Conservation (phyloP, 306 rosid genomes). For the Citrullus mucosospermus region DNA sequence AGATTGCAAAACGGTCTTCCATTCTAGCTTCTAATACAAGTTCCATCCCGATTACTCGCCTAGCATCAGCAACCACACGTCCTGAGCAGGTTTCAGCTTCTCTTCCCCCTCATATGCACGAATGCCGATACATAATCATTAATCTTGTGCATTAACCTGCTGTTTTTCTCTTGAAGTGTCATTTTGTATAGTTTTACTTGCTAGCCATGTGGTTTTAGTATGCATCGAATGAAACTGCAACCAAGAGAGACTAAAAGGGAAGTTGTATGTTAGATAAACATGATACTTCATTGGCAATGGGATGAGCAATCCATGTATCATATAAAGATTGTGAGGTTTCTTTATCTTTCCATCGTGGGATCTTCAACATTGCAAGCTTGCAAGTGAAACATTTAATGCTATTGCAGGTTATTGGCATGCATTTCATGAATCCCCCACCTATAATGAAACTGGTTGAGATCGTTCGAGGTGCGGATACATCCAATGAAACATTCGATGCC, state of each 20-base stretch:
- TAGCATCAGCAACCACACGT: constrained; percentile 56
- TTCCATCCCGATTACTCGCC: constrained; percentile 80
- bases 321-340: too few relatives aligned
- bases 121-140: background rate
- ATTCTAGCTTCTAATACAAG: constrained; percentile 95
- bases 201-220: background rate
- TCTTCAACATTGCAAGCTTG: too few relatives aligned
- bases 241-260: too few relatives aligned
- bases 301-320: too few relatives aligned
- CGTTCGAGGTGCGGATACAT: constrained; percentile 70
- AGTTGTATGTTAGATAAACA: too few relatives aligned
- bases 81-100: constrained; percentile 40
- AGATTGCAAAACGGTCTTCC: constrained; percentile 45
- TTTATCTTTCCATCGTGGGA: too few relatives aligned
- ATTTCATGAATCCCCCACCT: constrained; percentile 96
- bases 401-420: constrained; percentile 87
- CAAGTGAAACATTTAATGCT: background rate
- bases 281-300: too few relatives aligned
- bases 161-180: background rate
- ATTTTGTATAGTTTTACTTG: background rate
- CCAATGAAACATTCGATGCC: constrained; percentile 49
- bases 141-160: background rate
- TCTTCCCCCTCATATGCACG: background rate
- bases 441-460: constrained; percentile 84
- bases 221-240: background rate